Conservation (phyloP, 2,329 filamentous ascomycete species). For the Epichloe bromicola region DNA sequence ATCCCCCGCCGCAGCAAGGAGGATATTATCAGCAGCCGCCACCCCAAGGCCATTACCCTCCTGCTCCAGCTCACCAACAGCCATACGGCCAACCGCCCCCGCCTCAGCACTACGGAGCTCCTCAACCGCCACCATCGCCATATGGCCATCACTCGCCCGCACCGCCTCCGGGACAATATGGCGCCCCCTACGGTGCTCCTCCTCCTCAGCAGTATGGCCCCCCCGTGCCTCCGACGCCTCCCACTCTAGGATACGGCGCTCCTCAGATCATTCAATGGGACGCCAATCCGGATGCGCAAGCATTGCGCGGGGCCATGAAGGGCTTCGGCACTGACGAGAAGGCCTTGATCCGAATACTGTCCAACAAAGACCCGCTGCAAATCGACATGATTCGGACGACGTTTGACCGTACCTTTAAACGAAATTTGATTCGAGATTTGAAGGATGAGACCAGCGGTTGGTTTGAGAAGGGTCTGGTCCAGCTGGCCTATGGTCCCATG, state of each 20-base stretch:
- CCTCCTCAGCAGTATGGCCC: constrained; percentile 22
- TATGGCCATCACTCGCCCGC: constrained; percentile 10
- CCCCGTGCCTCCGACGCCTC: constrained; percentile 41
- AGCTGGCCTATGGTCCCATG: constrained; percentile 67
- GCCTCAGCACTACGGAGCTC: constrained; percentile 17
- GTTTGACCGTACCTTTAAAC: constrained; percentile 51
- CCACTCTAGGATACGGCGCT: constrained; percentile 63
- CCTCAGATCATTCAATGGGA: constrained; percentile 59
- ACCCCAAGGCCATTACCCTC: constrained; percentile 7
- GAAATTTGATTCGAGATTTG: constrained; percentile 63
- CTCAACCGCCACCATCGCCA: constrained; percentile 14
- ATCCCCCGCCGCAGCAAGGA: constrained; percentile 19
- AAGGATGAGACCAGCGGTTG: constrained; percentile 64
- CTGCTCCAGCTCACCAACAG: constrained; percentile 9
- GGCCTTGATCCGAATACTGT: constrained; percentile 54
- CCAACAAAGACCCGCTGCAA: constrained; percentile 65
- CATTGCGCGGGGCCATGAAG: constrained; percentile 75
- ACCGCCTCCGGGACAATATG: constrained; percentile 22
- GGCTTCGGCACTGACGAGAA: constrained; percentile 85
- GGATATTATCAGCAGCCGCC: constrained; percentile 17
- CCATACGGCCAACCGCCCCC: constrained; percentile 11
- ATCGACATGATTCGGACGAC: constrained; percentile 53
- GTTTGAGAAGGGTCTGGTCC: constrained; percentile 62
- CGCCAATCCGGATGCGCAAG: constrained; percentile 54
- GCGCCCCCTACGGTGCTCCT: constrained; percentile 29